Evolutionary conservation across 2,329 filamentous ascomycete species (phyloP).

Genomic region (Fusarium miscanthi): DNA sequence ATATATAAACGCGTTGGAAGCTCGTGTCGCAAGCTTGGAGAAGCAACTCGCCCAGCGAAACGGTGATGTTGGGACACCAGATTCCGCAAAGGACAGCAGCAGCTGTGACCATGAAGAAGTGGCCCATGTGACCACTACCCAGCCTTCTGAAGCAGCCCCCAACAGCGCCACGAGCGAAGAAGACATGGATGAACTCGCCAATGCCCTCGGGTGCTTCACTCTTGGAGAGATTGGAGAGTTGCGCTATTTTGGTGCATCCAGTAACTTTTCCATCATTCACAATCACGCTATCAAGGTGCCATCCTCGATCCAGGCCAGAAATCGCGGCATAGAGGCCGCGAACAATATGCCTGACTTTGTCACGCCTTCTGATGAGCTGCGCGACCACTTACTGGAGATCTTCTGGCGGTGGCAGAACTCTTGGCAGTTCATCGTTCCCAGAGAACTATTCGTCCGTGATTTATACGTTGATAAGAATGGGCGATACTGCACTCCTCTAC

Average conservation of each 20-base stretch:
- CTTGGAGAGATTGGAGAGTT: constrained; percentile 9
- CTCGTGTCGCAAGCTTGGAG: neutral
- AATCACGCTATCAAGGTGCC: constrained; percentile 9
- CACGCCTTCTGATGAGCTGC: constrained; percentile 1
- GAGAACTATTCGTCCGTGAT: constrained; percentile 2
- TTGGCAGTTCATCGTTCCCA: constrained; percentile 8
- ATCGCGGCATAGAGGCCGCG: neutral
- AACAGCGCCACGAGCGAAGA: neutral
- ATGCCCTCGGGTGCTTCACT: constrained; percentile 3
- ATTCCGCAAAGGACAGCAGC: neutral
- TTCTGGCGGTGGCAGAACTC: constrained; percentile 14
- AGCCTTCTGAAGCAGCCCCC: neutral
- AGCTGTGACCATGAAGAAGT: neutral
- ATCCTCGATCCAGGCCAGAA: neutral
- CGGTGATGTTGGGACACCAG: neutral
- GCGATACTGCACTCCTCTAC: neutral
- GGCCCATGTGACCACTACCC: neutral
- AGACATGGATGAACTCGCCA: constrained; percentile 1
- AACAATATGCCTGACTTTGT: neutral
- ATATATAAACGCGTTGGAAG: constrained; percentile 12
- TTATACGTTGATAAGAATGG: neutral
- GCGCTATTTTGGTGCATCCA: constrained; percentile 9
- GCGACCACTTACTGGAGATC: neutral
- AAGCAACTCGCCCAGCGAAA: neutral
- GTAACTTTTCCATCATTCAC: constrained; percentile 12